Evolutionary conservation across 1,139 yeast species (phyloP).

Genomic region (Yamadazyma dendronema): DNA sequence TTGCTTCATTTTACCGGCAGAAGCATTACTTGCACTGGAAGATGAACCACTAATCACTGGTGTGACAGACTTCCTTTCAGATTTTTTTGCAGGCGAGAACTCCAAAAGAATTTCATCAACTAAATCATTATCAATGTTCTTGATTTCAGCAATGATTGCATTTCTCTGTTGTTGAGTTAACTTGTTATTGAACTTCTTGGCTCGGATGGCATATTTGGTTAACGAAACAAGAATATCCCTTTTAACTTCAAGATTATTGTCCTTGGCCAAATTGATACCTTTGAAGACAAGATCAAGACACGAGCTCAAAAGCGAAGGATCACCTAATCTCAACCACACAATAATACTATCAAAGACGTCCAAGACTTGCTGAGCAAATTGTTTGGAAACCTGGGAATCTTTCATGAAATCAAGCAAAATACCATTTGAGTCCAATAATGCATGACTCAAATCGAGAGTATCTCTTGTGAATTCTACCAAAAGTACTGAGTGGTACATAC

Average conservation of each 20-base stretch:
- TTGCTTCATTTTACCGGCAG: constrained; percentile 31
- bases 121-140: constrained; percentile 47
- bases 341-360: constrained; percentile 60
- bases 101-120: constrained; percentile 54
- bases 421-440: constrained; percentile 63
- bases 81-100: constrained; percentile 27
- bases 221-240: constrained; percentile 48
- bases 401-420: constrained; percentile 40
- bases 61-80: not conserved
- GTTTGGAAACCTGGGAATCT: constrained; percentile 14
- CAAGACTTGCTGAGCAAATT: constrained; percentile 37
- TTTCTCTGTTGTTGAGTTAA: constrained; percentile 58
- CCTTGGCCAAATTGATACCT: constrained; percentile 63
- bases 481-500: constrained; percentile 51
- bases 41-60: not conserved
- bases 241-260: constrained; percentile 47
- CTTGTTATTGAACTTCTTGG: constrained; percentile 65
- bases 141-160: constrained; percentile 57
- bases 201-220: constrained; percentile 63
- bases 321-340: constrained; percentile 81
- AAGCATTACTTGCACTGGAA: not conserved
- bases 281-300: constrained; percentile 72
- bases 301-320: constrained; percentile 66
- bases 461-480: constrained; percentile 84
- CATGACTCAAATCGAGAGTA: constrained; percentile 74